Evolutionary conservation across 2,329 filamentous ascomycete species (phyloP).

Genomic region (Apiospora pterosperma): DNA sequence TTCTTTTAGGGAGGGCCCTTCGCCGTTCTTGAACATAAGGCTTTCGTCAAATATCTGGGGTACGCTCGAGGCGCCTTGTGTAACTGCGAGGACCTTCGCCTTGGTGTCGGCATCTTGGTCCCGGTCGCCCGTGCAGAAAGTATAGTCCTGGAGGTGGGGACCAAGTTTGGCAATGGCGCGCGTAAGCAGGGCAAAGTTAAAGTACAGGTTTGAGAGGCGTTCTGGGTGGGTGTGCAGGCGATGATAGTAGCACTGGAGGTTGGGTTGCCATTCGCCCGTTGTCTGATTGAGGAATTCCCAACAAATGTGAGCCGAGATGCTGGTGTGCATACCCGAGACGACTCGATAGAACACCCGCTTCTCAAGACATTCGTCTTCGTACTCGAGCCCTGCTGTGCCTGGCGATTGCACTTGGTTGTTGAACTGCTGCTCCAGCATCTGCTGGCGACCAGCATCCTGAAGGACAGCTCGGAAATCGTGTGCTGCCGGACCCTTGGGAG

Average conservation of each 20-base stretch:
- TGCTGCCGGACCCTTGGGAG: constrained; percentile 48
- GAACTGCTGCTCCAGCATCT: constrained; percentile 55
- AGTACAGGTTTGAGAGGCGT: constrained; percentile 95
- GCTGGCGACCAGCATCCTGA: constrained; percentile 55
- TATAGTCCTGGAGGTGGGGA: constrained; percentile 77
- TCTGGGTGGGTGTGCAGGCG: constrained; percentile 85
- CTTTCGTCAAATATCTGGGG: constrained; percentile 89
- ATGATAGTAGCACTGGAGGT: constrained; percentile 81
- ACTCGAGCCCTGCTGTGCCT: constrained; percentile 64
- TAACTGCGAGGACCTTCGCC: constrained; percentile 74
- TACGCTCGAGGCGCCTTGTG: constrained; percentile 64
- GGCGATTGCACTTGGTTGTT: constrained; percentile 45
- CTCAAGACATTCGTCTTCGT: constrained; percentile 91
- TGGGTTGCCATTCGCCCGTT: constrained; percentile 89
- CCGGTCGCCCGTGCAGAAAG: constrained; percentile 85
- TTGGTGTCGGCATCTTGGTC: constrained; percentile 77
- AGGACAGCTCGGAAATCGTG: constrained; percentile 61
- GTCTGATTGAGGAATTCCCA: constrained; percentile 95
- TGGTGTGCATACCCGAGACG: constrained; percentile 96
- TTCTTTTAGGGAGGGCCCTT: constrained; percentile 79
- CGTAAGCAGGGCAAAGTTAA: constrained; percentile 96
- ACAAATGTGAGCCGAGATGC: constrained; percentile 93
- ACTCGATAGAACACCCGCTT: constrained; percentile 98
- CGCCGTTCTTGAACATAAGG: constrained; percentile 84
- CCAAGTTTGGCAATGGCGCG: constrained; percentile 89